A percentile compares a stretch with the other conserved stretches of the same genome.
Evolutionary conservation across 257 asterid genomes (phyloP).

Genomic region (Ligustrum vulgare): DNA sequence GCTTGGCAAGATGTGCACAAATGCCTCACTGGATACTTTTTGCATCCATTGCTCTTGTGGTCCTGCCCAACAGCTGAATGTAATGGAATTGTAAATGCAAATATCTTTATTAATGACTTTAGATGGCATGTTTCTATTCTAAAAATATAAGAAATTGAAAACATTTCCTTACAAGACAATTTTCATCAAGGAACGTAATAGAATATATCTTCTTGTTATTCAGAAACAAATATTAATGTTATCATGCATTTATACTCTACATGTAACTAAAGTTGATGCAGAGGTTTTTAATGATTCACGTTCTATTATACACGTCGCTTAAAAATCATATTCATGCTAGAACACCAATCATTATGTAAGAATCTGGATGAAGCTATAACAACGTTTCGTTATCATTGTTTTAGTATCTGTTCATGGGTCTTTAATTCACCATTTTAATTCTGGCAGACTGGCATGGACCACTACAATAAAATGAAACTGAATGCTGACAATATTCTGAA

Average conservation of each 20-base stretch:
- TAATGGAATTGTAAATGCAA: background rate
- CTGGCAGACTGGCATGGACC: background rate
- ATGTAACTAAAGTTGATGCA: background rate
- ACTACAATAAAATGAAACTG: background rate
- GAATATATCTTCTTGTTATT: background rate
- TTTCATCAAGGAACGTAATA: background rate
- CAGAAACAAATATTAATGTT: background rate
- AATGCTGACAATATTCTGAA: background rate
- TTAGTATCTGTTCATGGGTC: slow-evolving; percentile 1
- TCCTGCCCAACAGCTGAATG: background rate
- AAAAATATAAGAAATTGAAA: background rate
- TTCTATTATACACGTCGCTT: background rate
- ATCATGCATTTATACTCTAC: background rate
- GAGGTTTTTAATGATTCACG: background rate
- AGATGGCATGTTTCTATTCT: background rate
- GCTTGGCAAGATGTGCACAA: background rate
- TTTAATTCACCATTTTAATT: background rate
- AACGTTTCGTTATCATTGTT: background rate
- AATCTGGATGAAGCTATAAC: background rate
- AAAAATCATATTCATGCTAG: background rate
- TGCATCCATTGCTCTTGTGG: background rate
- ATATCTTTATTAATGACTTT: background rate
- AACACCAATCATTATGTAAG: background rate
- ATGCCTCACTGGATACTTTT: background rate
- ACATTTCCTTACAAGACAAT: background rate